Evolutionary conservation across 108 stramenopile species (phyloP), one percentile per base, ranked within the genome.

Genomic region (Nitzschia sp.): DNA sequence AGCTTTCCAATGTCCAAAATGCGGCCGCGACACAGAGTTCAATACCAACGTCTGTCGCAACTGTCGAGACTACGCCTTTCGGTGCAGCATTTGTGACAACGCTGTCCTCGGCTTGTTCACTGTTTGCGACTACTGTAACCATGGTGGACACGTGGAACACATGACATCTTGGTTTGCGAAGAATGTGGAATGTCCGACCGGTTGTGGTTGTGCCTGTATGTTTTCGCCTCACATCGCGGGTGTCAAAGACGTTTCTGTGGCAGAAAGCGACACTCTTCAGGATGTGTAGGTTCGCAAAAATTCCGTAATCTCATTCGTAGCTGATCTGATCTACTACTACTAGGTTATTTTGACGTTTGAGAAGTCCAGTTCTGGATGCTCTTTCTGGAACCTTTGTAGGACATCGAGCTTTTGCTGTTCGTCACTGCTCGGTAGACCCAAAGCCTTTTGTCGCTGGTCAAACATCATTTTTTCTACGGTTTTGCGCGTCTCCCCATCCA

Each of bases 391-490:
- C 69, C 94, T 92, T 67, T 98, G 87, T 35, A 99, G 63, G 36
- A 95, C 89, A 34, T 98, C 96, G 58, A 76, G 52, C 58, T 92
- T 99, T 80, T 90, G 74, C 86, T 89, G 84, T 71, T 99, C 98
- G 46, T 99, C 99, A 27, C 89, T 80, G n/a, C 98, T 96, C 22
- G 99, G 99, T 63, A 86, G 59, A 3, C 97, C 97, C 88, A 96
- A 58, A 1, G 97, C 96, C 83, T 99, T 99, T 82, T 98, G 97
- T 41, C 98, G 82, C 68, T 99, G 98, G 82, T 99, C 99, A 70
- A 91, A 98, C 99, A 98, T 99, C 99, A 99, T 99, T 72, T 99
- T 99, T 78, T 99, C 99, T 44, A 99, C 99, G 16, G 99, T 99
- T 70, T 98, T 91, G 30, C 98, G 77, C 23, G 98, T 99, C 66